Evolutionary conservation across 306 rosid species (phyloP).

Genomic region (Dicorynia guianensis): DNA sequence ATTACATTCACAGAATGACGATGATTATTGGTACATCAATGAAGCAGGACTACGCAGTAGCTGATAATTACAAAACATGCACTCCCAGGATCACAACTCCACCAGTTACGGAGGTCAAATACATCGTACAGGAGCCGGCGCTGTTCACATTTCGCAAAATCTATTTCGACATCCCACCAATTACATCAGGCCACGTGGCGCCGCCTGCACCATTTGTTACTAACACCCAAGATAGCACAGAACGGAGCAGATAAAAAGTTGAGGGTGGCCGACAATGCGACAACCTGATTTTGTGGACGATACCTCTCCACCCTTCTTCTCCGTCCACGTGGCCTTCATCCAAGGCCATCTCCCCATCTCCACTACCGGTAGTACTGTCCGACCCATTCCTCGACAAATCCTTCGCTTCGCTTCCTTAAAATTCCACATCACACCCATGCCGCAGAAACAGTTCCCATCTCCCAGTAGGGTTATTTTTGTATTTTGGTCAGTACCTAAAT

Average conservation of each 20-base stretch:
- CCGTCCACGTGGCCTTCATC: slow-evolving; percentile 55
- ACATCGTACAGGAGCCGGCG: slow-evolving; percentile 30
- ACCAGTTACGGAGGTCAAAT: slow-evolving; percentile 21
- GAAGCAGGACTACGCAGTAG: no score
- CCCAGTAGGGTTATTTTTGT: slow-evolving; percentile 27
- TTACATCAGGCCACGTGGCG: slow-evolving; percentile 56
- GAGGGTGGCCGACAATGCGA: slow-evolving; percentile 71
- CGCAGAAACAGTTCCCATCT: not conserved
- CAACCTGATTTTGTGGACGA: slow-evolving; percentile 50
- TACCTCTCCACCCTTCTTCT: slow-evolving; percentile 29
- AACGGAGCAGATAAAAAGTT: slow-evolving; percentile 3
- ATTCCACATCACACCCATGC: not conserved
- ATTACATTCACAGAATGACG: no score
- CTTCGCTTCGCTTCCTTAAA: not conserved
- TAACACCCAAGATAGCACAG: not conserved
- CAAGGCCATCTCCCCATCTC: slow-evolving; percentile 27
- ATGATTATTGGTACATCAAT: no score
- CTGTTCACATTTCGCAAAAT: not conserved
- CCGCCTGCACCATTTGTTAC: slow-evolving; percentile 38
- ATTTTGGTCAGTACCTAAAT: not conserved
- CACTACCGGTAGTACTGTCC: slow-evolving; percentile 32
- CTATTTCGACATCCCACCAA: slow-evolving; percentile 21
- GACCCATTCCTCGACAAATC: slow-evolving; percentile 10
- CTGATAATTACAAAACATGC: no score
- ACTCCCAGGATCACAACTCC: no score